Base-by-base conservation (phyloP, 768 basidiomycete species). In the Lanmaoa rubissima region DNA sequence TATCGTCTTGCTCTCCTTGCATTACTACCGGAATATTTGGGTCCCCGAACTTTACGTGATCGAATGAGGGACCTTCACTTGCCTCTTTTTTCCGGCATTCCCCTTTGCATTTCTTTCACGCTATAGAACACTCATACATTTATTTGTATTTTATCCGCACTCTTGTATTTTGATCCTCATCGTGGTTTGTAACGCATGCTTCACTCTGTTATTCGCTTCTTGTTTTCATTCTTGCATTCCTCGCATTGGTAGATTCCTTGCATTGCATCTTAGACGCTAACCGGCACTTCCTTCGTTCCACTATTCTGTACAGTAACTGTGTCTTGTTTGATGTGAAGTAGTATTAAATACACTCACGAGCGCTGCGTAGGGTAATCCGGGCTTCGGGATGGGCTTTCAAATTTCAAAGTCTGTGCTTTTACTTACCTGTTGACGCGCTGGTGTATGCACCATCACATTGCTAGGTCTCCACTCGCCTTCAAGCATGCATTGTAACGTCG, bases 41-140 rank as follows among this genome's bases (percentile, higher is more conserved):
- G 45, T 70, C 4, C 69, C 69, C 32, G 69, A 70, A 36, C 40
- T 70, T 50, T 69, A 71, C 40, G 62, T 70, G 57, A 58, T 65
- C 4, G 57, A 61, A 38, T 67, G 58, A 66, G 43, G 57, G 45
- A 11, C n/a, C 26, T 28, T 28, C 26, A 13, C 19, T 21, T 32
- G 8, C 8, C 0, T 19, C 31, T n/a, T 39, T n/a, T 6, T 7
- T 12, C 11, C 13, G 5, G 31, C 19, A 43, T 17, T 13, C 35
- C 5, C 26, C 5, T 14, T 40, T 0, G 5, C 26, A 5, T 5
- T 12, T 14, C 26, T 5, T 34, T 60, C 35, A 16, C n/a, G 19
- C 8, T n/a, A 4, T 28, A 38, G 12, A 38, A 28, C 10, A 1
- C 3, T 6, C 47, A 39, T 46, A 31, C 19, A 13, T 10, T 61